These are phyloP conservation scores for Fusarium sp. DNA, from an alignment of 2,329 filamentous ascomycete genomes.

Conservation along the genomic window DNA sequence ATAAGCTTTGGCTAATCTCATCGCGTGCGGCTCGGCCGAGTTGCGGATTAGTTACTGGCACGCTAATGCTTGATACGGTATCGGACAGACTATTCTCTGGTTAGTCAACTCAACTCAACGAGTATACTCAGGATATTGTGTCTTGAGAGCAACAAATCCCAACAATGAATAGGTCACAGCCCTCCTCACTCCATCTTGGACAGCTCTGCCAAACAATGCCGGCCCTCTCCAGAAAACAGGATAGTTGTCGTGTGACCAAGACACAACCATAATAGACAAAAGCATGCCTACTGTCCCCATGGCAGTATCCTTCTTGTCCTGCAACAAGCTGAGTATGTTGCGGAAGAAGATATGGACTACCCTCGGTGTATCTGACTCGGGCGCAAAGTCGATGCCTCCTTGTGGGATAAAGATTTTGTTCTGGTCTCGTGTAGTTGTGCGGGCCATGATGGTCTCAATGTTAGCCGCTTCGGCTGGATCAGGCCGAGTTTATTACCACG, in stretches of 20 bases:
- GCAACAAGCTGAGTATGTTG: conserved; percentile 35
- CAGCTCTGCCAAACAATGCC: conserved; percentile 14
- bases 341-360: conserved; percentile 38
- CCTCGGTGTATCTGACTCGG: background rate
- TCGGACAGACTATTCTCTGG: background rate
- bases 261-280: conserved; percentile 34
- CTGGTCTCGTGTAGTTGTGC: conserved; percentile 17
- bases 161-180: conserved; percentile 21
- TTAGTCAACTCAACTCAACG: background rate
- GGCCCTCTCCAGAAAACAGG: conserved; percentile 38
- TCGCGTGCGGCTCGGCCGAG: background rate
- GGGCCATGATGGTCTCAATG: conserved; percentile 5
- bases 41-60: background rate
- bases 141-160: conserved; percentile 11
- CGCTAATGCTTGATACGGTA: background rate
- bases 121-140: conserved; percentile 15
- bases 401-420: conserved; percentile 17
- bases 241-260: conserved; percentile 39
- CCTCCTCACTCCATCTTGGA: conserved; percentile 12
- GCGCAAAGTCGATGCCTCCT: conserved; percentile 22
- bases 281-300: conserved; percentile 20
- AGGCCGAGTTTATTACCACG: background rate
- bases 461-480: too few relatives aligned
- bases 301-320: conserved; percentile 28
- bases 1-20: conserved; percentile 13